Evolutionary conservation across 768 basidiomycete genomes (phyloP).

Genomic region (Rhizopogon sp.): DNA sequence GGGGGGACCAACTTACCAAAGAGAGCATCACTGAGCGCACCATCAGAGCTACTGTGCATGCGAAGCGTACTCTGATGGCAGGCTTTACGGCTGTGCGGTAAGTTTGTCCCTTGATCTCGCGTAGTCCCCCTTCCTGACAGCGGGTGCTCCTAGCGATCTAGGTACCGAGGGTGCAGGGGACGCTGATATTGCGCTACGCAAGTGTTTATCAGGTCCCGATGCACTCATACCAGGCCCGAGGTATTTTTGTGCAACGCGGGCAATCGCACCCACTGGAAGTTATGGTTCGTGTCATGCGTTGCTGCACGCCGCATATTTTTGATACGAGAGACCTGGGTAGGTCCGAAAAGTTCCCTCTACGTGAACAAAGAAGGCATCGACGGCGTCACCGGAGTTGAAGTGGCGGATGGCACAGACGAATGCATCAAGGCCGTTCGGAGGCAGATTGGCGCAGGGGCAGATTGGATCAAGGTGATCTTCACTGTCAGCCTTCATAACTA

Average conservation of each 20-base stretch:
- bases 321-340: slow-evolving; percentile 22
- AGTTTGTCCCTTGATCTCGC: slow-evolving; percentile 1
- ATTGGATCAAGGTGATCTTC: slow-evolving; percentile 56
- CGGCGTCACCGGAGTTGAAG: slow-evolving; percentile 51
- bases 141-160: slow-evolving; percentile 39
- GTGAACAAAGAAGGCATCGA: slow-evolving; percentile 48
- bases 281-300: slow-evolving; percentile 39
- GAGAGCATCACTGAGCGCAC: slow-evolving; percentile 56
- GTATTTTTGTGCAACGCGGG: slow-evolving; percentile 56
- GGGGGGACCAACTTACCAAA: slow-evolving; percentile 57
- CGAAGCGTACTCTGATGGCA: slow-evolving; percentile 49
- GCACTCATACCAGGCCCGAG: slow-evolving; percentile 55
- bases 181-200: slow-evolving; percentile 53
- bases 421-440: slow-evolving; percentile 51
- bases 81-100: slow-evolving; percentile 63
- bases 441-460: slow-evolving; percentile 61
- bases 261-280: slow-evolving; percentile 55
- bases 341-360: slow-evolving; percentile 46
- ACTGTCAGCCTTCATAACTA: background rate
- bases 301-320: background rate
- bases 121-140: background rate
- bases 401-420: slow-evolving; percentile 51
- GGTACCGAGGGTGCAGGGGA: slow-evolving; percentile 67
- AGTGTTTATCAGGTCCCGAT: slow-evolving; percentile 44
- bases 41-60: slow-evolving; percentile 56